Percentiles rank a stretch among this genome's conserved stretches.
Conservation (phyloP, 306 rosid genomes). For the Canavalia ensiformis region DNA sequence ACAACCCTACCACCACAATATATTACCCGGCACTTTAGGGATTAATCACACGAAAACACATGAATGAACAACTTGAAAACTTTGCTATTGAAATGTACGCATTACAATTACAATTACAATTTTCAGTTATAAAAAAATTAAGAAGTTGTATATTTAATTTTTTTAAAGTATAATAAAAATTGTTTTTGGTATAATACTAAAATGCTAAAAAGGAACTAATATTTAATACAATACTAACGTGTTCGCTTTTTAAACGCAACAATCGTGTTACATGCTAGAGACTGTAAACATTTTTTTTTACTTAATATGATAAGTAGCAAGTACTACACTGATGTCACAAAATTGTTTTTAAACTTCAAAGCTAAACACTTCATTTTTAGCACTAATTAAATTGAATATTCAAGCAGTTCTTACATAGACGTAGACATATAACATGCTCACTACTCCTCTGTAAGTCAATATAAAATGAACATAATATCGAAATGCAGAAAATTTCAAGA, state of each 20-base stretch:
- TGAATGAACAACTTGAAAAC: no score
- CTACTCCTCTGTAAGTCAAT: slow-evolving; percentile 34
- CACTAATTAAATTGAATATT: slow-evolving; percentile 29
- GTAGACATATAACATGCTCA: slow-evolving; percentile 15
- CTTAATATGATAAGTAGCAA: not conserved
- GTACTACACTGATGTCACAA: not conserved
- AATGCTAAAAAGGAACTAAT: not conserved
- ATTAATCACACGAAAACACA: no score
- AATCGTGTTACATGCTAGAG: not conserved
- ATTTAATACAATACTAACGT: not conserved
- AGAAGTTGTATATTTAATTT: no score
- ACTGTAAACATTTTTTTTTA: not conserved
- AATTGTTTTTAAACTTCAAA: not conserved
- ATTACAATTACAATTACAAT: no score
- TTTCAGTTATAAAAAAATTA: no score
- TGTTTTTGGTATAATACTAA: not conserved
- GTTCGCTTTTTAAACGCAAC: not conserved
- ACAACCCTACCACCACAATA: no score
- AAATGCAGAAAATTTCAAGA: slow-evolving; percentile 45
- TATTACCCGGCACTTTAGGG: not conserved
- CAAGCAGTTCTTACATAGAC: slow-evolving; percentile 36
- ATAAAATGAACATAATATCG: slow-evolving; percentile 41
- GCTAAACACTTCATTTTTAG: slow-evolving; percentile 1
- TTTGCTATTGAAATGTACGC: no score
- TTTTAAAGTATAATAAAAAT: no score